Percentiles rank a stretch among this genome's conserved stretches.
phyloP scores from a whole-genome alignment of 768 basidiomycete genomes.

The Megacollybia marginata region DNA sequence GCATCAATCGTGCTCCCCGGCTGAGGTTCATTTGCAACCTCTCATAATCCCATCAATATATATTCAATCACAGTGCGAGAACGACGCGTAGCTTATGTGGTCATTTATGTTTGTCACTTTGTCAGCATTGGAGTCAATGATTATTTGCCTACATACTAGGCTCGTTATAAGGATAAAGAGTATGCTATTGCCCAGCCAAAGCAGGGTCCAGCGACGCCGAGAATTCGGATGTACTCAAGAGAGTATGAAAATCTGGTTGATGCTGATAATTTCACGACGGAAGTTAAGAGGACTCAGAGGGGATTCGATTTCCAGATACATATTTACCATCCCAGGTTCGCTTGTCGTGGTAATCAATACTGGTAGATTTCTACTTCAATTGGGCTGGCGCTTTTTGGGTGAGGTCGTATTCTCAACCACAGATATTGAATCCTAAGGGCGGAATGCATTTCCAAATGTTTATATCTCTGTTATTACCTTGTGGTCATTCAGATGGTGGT shows the following conservation, averaged over 20 bases:
- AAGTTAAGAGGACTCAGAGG: background rate
- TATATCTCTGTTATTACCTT: background rate
- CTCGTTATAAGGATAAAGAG: background rate
- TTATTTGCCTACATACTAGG: background rate
- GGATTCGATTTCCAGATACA: background rate
- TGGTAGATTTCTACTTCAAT: background rate
- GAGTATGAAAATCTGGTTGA: conserved; percentile 1
- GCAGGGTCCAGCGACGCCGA: background rate
- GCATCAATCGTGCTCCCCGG: too few species aligned
- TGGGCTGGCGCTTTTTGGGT: background rate
- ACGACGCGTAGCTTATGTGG: too few species aligned
- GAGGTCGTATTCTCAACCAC: background rate
- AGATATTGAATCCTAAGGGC: background rate
- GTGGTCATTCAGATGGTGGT: background rate
- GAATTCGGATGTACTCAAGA: background rate
- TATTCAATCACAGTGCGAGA: too few species aligned
- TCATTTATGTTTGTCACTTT: too few species aligned
- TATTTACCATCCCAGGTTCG: background rate
- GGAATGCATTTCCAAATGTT: background rate
- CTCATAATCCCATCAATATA: too few species aligned
- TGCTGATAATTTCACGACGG: background rate
- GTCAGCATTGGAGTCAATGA: too few species aligned
- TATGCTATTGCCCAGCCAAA: background rate
- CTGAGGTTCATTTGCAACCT: too few species aligned
- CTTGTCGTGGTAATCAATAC: background rate